These are phyloP conservation scores for Mitragyna speciosa DNA, from an alignment of 257 asterid species.

Conservation along the genomic window DNA sequence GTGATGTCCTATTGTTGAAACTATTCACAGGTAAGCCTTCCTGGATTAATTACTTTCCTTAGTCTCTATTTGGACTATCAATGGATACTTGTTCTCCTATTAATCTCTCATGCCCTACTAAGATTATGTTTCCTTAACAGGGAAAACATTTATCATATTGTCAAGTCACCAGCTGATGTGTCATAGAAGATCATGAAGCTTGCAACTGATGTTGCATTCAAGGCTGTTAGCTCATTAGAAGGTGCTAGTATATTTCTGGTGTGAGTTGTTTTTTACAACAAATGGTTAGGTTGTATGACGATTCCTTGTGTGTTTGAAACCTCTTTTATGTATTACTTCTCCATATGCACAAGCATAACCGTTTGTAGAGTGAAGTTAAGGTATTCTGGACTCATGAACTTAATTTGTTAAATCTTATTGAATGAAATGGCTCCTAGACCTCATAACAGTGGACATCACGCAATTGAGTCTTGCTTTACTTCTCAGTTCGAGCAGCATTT, in stretches of 20 bases:
- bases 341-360: not conserved
- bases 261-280: constrained; percentile 83
- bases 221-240: constrained; percentile 84
- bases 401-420: constrained; percentile 57
- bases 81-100: constrained; percentile 6
- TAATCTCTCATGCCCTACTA: not conserved
- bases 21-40: constrained; percentile 67
- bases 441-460: constrained; percentile 95
- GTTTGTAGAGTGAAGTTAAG: not conserved
- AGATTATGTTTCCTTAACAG: constrained; percentile 38
- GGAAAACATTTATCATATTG: constrained; percentile 93
- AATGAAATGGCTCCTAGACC: constrained; percentile 99
- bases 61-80: not conserved
- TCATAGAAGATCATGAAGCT: constrained; percentile 48
- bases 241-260: constrained; percentile 97
- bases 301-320: constrained; percentile 1
- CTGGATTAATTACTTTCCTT: constrained; percentile 9
- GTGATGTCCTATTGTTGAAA: constrained; percentile 90
- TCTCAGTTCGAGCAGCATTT: constrained; percentile 96
- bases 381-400: not conserved
- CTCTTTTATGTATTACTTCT: not conserved
- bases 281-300: constrained; percentile 73
- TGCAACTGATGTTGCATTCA: constrained; percentile 80
- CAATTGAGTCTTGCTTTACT: constrained; percentile 84
- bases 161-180: constrained; percentile 85